A percentile compares a stretch with the other conserved stretches of the same genome.
Evolutionary conservation across 1,139 yeast species (phyloP).

Genomic region (Lodderomyces margitis): DNA sequence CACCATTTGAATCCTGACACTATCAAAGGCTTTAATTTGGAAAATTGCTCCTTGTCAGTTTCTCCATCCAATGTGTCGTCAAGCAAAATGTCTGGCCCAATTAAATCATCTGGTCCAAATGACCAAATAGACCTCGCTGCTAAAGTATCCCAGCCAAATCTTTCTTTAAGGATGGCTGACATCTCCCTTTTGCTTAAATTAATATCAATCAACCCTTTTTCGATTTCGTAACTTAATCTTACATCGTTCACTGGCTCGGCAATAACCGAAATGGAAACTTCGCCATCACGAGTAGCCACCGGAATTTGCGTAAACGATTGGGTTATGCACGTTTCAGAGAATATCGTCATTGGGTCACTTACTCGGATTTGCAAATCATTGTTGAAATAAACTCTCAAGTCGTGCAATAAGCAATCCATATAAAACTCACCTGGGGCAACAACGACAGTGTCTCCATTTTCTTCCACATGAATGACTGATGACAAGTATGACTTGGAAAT

Average conservation of each 20-base stretch:
- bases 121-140: conserved; percentile 84
- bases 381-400: conserved; percentile 60
- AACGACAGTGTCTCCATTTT: conserved; percentile 83
- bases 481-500: conserved; percentile 66
- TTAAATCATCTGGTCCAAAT: conserved; percentile 62
- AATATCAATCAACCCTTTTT: conserved; percentile 43
- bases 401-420: conserved; percentile 81
- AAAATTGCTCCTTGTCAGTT: conserved; percentile 55
- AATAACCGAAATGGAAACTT: conserved; percentile 62
- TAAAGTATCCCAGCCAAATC: conserved; percentile 78
- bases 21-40: conserved; percentile 51
- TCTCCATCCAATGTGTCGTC: conserved; percentile 77
- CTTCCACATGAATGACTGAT: conserved; percentile 69
- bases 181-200: conserved; percentile 36
- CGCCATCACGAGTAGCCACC: conserved; percentile 54
- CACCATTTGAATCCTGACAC: conserved; percentile 84
- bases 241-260: conserved; percentile 70
- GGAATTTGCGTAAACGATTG: conserved; percentile 64
- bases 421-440: conserved; percentile 86
- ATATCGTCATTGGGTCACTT: conserved; percentile 80
- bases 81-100: conserved; percentile 56
- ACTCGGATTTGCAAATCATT: conserved; percentile 69
- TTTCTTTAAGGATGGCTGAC: conserved; percentile 53
- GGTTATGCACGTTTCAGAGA: conserved; percentile 74
- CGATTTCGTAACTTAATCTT: conserved; percentile 56